Evolutionary conservation across 768 basidiomycete species (phyloP).

Genomic region (Leccinum boreale): DNA sequence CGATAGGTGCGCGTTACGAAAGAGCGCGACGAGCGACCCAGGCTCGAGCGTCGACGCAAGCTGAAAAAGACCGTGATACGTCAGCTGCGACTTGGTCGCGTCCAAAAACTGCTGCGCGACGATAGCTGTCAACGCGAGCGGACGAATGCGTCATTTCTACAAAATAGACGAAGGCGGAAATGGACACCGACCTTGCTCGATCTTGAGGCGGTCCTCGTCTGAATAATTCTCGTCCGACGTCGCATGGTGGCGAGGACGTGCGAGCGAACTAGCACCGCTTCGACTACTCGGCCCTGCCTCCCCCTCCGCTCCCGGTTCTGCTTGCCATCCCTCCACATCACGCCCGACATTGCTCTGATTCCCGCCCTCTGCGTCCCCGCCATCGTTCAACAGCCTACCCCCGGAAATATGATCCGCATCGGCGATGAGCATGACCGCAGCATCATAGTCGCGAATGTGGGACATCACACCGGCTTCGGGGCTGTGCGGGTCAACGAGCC

Average conservation of each 20-base stretch:
- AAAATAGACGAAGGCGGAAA: too few species aligned
- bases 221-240: conserved; percentile 34
- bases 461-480: conserved; percentile 54
- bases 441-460: conserved; percentile 66
- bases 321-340: neutral
- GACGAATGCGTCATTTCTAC: neutral
- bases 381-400: conserved; percentile 47
- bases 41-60: conserved; percentile 51
- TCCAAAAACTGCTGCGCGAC: conserved; percentile 67
- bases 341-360: neutral
- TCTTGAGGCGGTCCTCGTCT: conserved; percentile 55
- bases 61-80: conserved; percentile 83
- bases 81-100: conserved; percentile 74
- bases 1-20: conserved; percentile 86
- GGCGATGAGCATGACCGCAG: conserved; percentile 68
- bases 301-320: neutral
- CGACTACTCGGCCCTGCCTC: conserved; percentile 18
- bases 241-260: neutral
- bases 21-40: conserved; percentile 76
- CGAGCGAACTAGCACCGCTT: conserved; percentile 5
- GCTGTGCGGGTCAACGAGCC: conserved; percentile 50
- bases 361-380: neutral
- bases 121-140: conserved; percentile 45
- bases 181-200: conserved; percentile 57
- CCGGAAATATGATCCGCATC: conserved; percentile 74